Evolutionary conservation across 805 yeast genomes (phyloP), one percentile per base, ranked within the genome.

Genomic region (Candida boidinii): DNA sequence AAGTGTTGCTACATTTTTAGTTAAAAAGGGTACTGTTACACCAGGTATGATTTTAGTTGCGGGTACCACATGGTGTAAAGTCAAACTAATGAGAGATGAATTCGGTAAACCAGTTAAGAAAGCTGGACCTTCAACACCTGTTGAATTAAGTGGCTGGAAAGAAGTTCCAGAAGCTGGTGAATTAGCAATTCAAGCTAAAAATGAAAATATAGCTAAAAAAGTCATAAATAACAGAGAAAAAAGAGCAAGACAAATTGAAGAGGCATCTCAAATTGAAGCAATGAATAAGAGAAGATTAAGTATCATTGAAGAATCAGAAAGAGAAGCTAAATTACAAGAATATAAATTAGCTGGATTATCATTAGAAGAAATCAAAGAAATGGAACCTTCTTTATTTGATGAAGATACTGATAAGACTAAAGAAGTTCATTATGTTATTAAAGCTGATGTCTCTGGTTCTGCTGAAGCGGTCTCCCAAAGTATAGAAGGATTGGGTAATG

Each of bases 371-470:
- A 59, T 67, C 35, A 56, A 51, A 21, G 63, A 54, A 21, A 33
- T 34, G 45, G 60, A 43, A 34, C 53, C 59, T 3, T 58, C 54
- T 21, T 18, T 56, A 12, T 53, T 54, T 34, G 63, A 48, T 7
- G 43, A 41, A 10, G 58, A 50, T 7, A 60, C 51, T 3, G 45
- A 44, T 4, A 45, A 45, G 4, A 38, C 42, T 2, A 53, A 59
- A 11, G 59, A 58, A 10, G 58, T 74, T 4, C 73, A 75, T 20
- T 86, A 79, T 42, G 77, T 92, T 18, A 64, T 92, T 23, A 86
- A 84, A 51, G 83, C 95, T 0, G 98, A 92, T 58, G 96, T 90
- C 1, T 78, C 79, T 44, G 98, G 98, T 0, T 88, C 97, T 1
- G 82, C 84, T 0, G 98, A 92, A 52, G 98, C 98, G 2, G 82